phyloP scores from a whole-genome alignment of 805 yeast genomes.

The Kodamaea jinghongensis region DNA sequence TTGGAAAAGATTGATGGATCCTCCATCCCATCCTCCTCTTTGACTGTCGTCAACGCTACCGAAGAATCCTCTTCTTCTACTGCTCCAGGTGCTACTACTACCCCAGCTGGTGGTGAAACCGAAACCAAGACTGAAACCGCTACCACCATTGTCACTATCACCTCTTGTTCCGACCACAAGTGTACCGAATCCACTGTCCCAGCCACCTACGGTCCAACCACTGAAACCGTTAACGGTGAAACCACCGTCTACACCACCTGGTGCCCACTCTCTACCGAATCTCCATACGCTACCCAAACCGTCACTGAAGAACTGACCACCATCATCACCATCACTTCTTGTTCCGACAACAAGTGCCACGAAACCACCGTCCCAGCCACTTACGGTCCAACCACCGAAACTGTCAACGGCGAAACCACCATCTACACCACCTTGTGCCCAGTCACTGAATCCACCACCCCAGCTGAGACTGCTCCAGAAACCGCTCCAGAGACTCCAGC shows the following conservation, averaged over 20 bases:
- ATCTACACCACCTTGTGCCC: constrained; percentile 40
- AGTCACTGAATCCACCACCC: constrained; percentile 8
- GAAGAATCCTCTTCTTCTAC: constrained; percentile 10
- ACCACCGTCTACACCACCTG: constrained; percentile 41
- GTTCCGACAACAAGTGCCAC: constrained; percentile 28
- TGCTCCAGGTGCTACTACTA: neutral
- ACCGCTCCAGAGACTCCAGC: constrained; percentile 3
- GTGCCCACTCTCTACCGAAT: constrained; percentile 27
- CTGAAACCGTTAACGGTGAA: constrained; percentile 32
- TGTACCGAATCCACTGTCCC: constrained; percentile 22
- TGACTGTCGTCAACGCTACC: constrained; percentile 16
- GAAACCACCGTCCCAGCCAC: constrained; percentile 17
- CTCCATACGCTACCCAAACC: constrained; percentile 38
- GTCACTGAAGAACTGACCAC: constrained; percentile 22
- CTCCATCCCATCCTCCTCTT: constrained; percentile 16
- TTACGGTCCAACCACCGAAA: constrained; percentile 25
- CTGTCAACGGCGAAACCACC: constrained; percentile 32
- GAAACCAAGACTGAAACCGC: constrained; percentile 11
- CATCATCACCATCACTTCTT: constrained; percentile 37
- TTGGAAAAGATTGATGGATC: constrained; percentile 27
- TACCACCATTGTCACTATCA: constrained; percentile 36
- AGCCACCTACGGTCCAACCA: constrained; percentile 17
- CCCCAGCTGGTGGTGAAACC: neutral
- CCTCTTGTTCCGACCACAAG: constrained; percentile 35
- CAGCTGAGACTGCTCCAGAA: constrained; percentile 6